Evolutionary conservation across 768 basidiomycete genomes (phyloP).

Genomic region (Kwoniella sp.): DNA sequence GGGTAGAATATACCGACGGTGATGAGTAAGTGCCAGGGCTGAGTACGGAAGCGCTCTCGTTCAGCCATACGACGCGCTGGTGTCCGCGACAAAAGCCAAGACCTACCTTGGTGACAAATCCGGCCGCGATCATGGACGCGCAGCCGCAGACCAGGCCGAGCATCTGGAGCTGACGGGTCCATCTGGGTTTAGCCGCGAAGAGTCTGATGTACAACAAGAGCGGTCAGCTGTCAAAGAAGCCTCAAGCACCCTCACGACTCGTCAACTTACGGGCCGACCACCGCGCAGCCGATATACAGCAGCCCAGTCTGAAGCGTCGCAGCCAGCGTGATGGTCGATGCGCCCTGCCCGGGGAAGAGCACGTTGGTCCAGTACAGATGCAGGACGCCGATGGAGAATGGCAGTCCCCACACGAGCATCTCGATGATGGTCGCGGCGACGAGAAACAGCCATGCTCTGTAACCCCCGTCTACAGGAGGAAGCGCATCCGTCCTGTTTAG

Average conservation of each 20-base stretch:
- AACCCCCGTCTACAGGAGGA: slow-evolving; percentile 28
- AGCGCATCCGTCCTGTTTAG: slow-evolving; percentile 4
- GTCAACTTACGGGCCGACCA: slow-evolving; percentile 40
- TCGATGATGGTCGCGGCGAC: slow-evolving; percentile 39
- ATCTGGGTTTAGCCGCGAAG: slow-evolving; percentile 26
- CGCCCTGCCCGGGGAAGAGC: slow-evolving; percentile 29
- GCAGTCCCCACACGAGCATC: slow-evolving; percentile 40
- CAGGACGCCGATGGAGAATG: slow-evolving; percentile 44
- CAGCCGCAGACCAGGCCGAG: slow-evolving; percentile 25
- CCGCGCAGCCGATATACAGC: slow-evolving; percentile 28
- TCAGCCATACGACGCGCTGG: neutral
- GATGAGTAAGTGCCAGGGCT: slow-evolving; percentile 46
- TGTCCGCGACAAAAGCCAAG: neutral
- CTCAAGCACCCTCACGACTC: too few species aligned
- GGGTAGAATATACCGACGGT: slow-evolving; percentile 41
- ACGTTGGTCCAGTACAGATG: slow-evolving; percentile 40
- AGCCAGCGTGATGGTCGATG: slow-evolving; percentile 33
- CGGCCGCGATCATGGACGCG: slow-evolving; percentile 24
- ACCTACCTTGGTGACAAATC: slow-evolving; percentile 35
- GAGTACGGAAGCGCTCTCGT: neutral
- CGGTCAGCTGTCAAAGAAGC: neutral
- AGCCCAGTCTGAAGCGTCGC: slow-evolving; percentile 44
- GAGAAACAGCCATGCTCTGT: slow-evolving; percentile 39
- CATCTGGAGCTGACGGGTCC: slow-evolving; percentile 16
- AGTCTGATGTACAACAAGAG: slow-evolving; percentile 6